Evolutionary conservation across 2,329 filamentous ascomycete genomes (phyloP), one percentile per base, ranked within the genome.

Genomic region (Sphaerulina vaccinii): DNA sequence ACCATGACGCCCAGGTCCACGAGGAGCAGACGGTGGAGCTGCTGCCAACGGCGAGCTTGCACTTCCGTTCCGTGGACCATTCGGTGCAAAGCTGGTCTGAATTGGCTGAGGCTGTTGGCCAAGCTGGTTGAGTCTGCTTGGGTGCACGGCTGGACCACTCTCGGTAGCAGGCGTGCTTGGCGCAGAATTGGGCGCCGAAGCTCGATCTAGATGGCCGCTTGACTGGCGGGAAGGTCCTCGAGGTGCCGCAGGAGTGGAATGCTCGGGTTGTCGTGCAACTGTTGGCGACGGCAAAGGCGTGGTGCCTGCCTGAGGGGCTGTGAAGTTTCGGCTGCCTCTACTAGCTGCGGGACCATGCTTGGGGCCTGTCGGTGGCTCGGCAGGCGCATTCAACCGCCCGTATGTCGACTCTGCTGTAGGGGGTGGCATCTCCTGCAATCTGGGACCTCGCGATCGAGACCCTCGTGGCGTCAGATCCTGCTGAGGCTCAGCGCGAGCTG

Each of bases 281-380:
- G 63, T 61, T 6, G 66, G 61, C 10, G 68, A 61, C 32, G 61
- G 54, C 21, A 47, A 52, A 13, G 59, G 29, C 18, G 55, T 48
- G 22, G 61, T 57, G n/a, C 54, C 56, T 37, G 62, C 59, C 39
- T 65, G 64, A 13, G 69, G 59, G 9, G 67, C 65, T 16, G 71
- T 66, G 41, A 69, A 67, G 54, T 69, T 72, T 33, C 75, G 70
- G n/a, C 68, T 68, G 53, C 65, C 65, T 37, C 72, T 32, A 10
- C n/a, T 65, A 9, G 65, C 65, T 48, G 64, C 55, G n/a, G 63
- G 58, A 49, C 68, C 71, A 53, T 69, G 73, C 51, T 77, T 72
- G 45, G 81, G 81, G 1, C 80, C 82, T 33, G 78, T 79, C 19
- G 81, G 80, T 43, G 71, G 75, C 16, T 83, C 75, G 16, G 67